A percentile compares a stretch with the other conserved stretches of the same genome.
Conservation (phyloP, 1,284 basidiomycete species). For the Sanguinoderma infundibulare region DNA sequence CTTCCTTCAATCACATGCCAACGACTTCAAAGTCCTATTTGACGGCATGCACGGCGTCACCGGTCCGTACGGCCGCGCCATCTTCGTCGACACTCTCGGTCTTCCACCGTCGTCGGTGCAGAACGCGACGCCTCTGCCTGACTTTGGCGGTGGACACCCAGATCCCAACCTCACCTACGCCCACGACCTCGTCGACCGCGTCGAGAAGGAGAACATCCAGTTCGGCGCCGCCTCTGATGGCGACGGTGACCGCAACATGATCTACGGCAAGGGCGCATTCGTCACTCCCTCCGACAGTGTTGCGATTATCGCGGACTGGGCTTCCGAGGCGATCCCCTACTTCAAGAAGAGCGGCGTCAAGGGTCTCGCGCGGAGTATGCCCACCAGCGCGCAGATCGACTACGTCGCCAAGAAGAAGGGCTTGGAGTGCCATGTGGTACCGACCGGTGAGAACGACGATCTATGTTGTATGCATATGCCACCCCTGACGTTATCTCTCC, state of each 20-base stretch:
- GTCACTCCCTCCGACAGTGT: conserved; percentile 98
- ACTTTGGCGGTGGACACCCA: conserved; percentile 97
- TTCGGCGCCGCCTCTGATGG: conserved; percentile 98
- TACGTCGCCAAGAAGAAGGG: conserved; percentile 94
- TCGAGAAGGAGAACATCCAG: conserved; percentile 85
- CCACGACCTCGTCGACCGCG: conserved; percentile 90
- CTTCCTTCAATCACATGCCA: conserved; percentile 77
- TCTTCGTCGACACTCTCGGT: conserved; percentile 87
- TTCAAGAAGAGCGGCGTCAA: conserved; percentile 93
- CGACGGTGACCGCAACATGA: conserved; percentile 99
- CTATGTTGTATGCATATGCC: background rate
- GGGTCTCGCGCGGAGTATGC: conserved; percentile 96
- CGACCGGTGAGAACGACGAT: conserved; percentile 71
- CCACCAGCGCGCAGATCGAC: conserved; percentile 96
- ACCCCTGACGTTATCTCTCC: background rate
- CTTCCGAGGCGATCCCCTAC: conserved; percentile 91
- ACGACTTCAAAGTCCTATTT: conserved; percentile 89
- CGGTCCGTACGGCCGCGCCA: conserved; percentile 92
- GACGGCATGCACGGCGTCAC: conserved; percentile 98
- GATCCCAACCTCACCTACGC: conserved; percentile 99
- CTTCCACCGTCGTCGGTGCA: conserved; percentile 85
- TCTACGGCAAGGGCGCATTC: conserved; percentile 97
- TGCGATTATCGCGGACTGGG: conserved; percentile 99
- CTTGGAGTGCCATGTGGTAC: conserved; percentile 95
- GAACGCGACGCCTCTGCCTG: conserved; percentile 90